Conservation (phyloP, 2,329 filamentous ascomycete species). For the Colletotrichum sp. region DNA sequence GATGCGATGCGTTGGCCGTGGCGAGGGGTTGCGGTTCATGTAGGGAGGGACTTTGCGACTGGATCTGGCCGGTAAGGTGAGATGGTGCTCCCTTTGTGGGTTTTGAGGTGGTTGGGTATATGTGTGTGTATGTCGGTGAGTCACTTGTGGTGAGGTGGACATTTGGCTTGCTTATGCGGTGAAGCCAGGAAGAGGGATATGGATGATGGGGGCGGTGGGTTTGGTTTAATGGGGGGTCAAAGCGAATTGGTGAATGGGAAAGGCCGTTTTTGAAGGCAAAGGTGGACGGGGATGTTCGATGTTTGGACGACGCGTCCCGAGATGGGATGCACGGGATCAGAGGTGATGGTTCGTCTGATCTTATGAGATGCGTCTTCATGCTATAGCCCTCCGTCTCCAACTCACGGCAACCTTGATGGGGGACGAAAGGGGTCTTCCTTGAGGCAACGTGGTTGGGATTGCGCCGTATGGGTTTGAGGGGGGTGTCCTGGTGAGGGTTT, state of each 20-base stretch:
- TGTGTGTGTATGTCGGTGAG: background rate
- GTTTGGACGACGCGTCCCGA: background rate
- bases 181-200: background rate
- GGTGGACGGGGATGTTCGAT: background rate
- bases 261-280: background rate
- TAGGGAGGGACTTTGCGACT: background rate
- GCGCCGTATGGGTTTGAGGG: background rate
- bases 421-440: background rate
- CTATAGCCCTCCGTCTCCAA: background rate
- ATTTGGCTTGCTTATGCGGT: background rate
- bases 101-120: background rate
- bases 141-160: background rate
- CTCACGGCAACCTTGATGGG: background rate
- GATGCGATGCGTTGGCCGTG: background rate
- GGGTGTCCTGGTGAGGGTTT: background rate
- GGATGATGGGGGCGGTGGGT: background rate
- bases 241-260: background rate
- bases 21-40: background rate
- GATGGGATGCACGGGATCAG: background rate
- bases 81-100: background rate
- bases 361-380: background rate
- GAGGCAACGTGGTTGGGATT: background rate
- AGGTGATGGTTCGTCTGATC: background rate
- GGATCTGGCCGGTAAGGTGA: background rate
- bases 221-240: background rate